Base-by-base conservation (phyloP, 1,284 basidiomycete genomes). In the Malassezia restricta region DNA sequence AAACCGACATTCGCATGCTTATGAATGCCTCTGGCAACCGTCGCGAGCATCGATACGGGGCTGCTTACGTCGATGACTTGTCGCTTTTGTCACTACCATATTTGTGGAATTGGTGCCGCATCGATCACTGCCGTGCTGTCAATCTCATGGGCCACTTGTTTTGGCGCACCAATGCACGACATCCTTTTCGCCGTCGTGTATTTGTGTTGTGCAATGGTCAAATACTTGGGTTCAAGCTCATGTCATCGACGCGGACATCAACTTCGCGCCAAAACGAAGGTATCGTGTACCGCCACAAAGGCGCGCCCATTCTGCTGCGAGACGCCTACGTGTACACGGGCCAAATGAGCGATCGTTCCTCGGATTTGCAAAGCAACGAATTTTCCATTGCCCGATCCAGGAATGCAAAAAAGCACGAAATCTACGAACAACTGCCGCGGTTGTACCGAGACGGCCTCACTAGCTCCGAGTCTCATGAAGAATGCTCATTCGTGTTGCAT, bases 41-140 rank as follows among this genome's bases (percentile, higher is more conserved):
- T 11, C 45, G 33, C 30, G 39, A 29, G 17, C 30, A 6, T 9
- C 11, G 8, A 7, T 31, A 27, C 4, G 41, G 51, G 31, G 31
- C n/a, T 12, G 31, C 37, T n/a, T 12, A 40, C 14, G 17, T 24
- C 14, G 63, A 59, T 32, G 53, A 66, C 40, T 51, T 53, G 39
- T 76, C 79, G 8, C 74, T 81, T 33, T 78, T 81, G 3, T 79
- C 81, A 27, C 73, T 86, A 45, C 77, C 79, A 48, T 76, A 77
- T 7, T 74, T 86, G 46, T 87, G 84, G 76, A 83, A 83, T 62
- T 87, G 85, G 87, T 90, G 86, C 68, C 76, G 81, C 5, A 66
- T 88, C 56, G 79, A 83, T 38, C 81, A 80, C 6, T 90, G 87
- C 63, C 79, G 81, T 53, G 78, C 84, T 7, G 81, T 89, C 48